Evolutionary conservation across 352 stramenopile genomes (phyloP).

Genomic region (Phytophthora sansomeana): DNA sequence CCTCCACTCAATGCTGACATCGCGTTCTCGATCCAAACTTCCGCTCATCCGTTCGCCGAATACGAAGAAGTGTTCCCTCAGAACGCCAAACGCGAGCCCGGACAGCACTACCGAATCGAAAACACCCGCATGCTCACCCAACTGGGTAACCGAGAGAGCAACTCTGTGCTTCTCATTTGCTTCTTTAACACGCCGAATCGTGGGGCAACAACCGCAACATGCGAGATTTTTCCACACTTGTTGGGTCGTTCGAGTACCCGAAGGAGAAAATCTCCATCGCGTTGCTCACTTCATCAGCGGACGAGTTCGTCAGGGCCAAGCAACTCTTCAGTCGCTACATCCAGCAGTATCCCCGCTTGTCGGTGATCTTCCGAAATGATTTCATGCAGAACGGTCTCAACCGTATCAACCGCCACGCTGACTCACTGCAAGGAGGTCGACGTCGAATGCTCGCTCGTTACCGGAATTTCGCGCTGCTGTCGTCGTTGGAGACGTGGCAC

Average conservation of each 20-base stretch:
- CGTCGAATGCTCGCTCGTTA: conserved; percentile 57
- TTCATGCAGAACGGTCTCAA: conserved; percentile 32
- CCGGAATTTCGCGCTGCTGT: conserved; percentile 50
- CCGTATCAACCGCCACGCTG: conserved; percentile 38
- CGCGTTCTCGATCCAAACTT: conserved; percentile 14
- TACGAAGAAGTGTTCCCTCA: conserved; percentile 29
- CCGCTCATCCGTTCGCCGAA: conserved; percentile 3
- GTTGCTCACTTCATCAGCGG: conserved; percentile 42
- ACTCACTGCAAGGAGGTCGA: conserved; percentile 34
- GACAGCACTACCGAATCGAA: conserved; percentile 28
- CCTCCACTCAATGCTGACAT: conserved; percentile 18
- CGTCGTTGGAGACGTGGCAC: conserved; percentile 47
- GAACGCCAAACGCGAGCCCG: conserved; percentile 28
- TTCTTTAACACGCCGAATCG: conserved; percentile 43
- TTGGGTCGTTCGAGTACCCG: conserved; percentile 36
- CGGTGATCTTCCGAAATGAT: conserved; percentile 50
- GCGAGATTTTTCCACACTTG: conserved; percentile 42
- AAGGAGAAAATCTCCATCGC: conserved; percentile 42
- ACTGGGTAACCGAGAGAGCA: neutral
- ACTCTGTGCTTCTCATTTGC: conserved; percentile 38
- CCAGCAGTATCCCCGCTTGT: conserved; percentile 31
- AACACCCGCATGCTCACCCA: conserved; percentile 15
- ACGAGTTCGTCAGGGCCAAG: conserved; percentile 40
- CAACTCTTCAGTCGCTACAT: conserved; percentile 26
- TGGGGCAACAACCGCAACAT: conserved; percentile 39